Evolutionary conservation across 2,329 filamentous ascomycete genomes (phyloP).

Genomic region (Neofusicoccum laricinum): DNA sequence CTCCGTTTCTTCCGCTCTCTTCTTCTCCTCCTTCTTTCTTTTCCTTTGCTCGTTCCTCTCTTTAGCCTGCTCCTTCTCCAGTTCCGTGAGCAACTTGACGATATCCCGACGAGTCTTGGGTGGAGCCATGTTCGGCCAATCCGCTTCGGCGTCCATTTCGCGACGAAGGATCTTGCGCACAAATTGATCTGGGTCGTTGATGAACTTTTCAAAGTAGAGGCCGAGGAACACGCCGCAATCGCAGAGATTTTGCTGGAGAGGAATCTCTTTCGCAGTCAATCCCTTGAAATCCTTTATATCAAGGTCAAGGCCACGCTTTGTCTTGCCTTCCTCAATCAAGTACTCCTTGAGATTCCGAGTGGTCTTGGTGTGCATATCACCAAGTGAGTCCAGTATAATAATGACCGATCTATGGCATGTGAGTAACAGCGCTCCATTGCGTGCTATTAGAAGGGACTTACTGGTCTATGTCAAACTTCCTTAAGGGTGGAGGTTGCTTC

Average conservation of each 20-base stretch:
- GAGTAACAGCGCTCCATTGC: background rate
- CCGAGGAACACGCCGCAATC: slow-evolving; percentile 89
- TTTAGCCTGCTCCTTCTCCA: slow-evolving; percentile 59
- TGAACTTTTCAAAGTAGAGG: slow-evolving; percentile 79
- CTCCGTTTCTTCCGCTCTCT: background rate
- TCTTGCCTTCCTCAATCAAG: slow-evolving; percentile 67
- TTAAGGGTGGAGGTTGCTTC: background rate
- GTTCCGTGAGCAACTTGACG: slow-evolving; percentile 61
- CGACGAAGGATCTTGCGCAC: slow-evolving; percentile 63
- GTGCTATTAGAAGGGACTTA: background rate
- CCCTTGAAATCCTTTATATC: slow-evolving; percentile 49
- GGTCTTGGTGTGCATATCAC: slow-evolving; percentile 58
- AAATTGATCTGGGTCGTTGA: slow-evolving; percentile 70
- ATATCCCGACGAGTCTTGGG: slow-evolving; percentile 63
- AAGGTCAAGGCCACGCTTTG: slow-evolving; percentile 55
- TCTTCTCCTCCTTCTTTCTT: background rate
- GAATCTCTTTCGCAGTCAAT: slow-evolving; percentile 68
- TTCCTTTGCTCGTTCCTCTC: slow-evolving; percentile 39
- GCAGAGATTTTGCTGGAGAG: slow-evolving; percentile 76
- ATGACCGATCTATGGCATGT: slow-evolving; percentile 56
- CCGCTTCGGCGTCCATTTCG: slow-evolving; percentile 56
- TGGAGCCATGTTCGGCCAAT: slow-evolving; percentile 56
- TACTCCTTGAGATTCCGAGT: slow-evolving; percentile 72
- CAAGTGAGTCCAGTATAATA: slow-evolving; percentile 84
- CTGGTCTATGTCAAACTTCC: background rate